phyloP scores from a whole-genome alignment of 345 rosid genomes.

The Eucalyptus marginata region DNA sequence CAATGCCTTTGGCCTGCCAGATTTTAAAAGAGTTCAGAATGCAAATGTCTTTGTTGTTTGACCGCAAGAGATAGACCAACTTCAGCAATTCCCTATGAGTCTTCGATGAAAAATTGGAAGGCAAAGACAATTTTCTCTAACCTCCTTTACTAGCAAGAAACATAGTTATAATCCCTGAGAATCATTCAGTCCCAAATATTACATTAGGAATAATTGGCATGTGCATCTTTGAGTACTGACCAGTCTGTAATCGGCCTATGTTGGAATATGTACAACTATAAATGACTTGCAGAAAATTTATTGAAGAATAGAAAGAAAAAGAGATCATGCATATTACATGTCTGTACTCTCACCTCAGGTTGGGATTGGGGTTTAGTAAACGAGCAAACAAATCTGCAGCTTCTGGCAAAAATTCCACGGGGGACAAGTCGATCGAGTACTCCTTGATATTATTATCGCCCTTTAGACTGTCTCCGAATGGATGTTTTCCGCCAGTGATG shows the following conservation, averaged over 20 bases:
- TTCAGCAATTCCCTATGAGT: not conserved
- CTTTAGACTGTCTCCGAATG: slow-evolving; percentile 70
- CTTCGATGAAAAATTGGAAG: not conserved
- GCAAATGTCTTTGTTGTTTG: too few relatives aligned
- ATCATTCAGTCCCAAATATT: not conserved
- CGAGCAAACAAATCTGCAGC: slow-evolving; percentile 57
- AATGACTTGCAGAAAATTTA: not conserved
- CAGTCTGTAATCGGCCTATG: not conserved
- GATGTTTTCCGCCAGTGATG: slow-evolving; percentile 77
- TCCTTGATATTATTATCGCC: slow-evolving; percentile 73
- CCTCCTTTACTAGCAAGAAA: not conserved
- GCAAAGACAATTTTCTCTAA: not conserved
- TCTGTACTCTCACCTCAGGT: slow-evolving; percentile 35
- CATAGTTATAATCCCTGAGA: not conserved
- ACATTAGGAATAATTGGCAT: not conserved
- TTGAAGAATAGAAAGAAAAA: not conserved
- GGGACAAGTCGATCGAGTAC: slow-evolving; percentile 45
- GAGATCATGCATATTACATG: not conserved
- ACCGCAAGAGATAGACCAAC: not conserved
- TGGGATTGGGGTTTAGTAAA: slow-evolving; percentile 56
- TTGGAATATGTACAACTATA: not conserved
- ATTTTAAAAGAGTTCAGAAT: too few relatives aligned
- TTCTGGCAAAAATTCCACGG: slow-evolving; percentile 60
- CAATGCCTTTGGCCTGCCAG: too few relatives aligned
- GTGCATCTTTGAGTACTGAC: not conserved